A percentile compares a stretch with the other conserved stretches of the same genome.
phyloP scores from a whole-genome alignment of 2,329 filamentous ascomycete species.

The Phaeoacremonium minimum region DNA sequence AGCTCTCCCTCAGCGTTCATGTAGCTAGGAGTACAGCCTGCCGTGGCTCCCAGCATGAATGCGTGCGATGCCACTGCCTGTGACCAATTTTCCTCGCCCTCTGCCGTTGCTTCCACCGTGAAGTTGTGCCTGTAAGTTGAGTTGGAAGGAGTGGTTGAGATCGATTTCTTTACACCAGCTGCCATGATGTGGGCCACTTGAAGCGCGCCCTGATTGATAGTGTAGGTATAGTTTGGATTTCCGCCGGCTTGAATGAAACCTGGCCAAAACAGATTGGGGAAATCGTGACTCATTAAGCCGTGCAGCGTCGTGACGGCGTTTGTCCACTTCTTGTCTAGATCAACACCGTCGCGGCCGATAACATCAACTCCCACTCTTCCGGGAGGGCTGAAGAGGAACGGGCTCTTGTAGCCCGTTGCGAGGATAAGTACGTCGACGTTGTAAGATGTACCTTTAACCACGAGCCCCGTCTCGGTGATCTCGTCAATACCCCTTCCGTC shows the following conservation, averaged over 20 bases:
- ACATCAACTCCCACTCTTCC: background rate
- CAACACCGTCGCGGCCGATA: background rate
- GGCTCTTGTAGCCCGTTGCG: slow-evolving; percentile 28
- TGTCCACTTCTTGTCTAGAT: background rate
- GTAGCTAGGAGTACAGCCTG: slow-evolving; percentile 2
- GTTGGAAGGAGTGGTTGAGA: too few relatives aligned
- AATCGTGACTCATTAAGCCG: slow-evolving; percentile 1
- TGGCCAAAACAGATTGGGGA: slow-evolving; percentile 2
- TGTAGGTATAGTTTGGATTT: background rate
- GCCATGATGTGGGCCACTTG: slow-evolving; percentile 1
- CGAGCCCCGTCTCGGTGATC: slow-evolving; percentile 39
- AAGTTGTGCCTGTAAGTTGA: background rate
- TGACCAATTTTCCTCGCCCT: slow-evolving; percentile 2
- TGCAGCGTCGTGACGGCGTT: slow-evolving; percentile 1
- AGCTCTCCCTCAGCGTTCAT: slow-evolving; percentile 1
- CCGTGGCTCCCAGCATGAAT: background rate
- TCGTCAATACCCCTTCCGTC: slow-evolving; percentile 44
- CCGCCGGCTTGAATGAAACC: background rate
- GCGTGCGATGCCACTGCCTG: background rate
- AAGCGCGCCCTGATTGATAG: slow-evolving; percentile 1
- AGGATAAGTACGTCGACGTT: slow-evolving; percentile 29
- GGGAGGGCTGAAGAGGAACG: background rate
- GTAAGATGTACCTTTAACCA: slow-evolving; percentile 42
- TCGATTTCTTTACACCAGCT: too few relatives aligned
- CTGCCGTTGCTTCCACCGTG: background rate